These are phyloP conservation scores for Trametes sp. DNA, from an alignment of 1,284 basidiomycete genomes.

Conservation along the genomic window DNA sequence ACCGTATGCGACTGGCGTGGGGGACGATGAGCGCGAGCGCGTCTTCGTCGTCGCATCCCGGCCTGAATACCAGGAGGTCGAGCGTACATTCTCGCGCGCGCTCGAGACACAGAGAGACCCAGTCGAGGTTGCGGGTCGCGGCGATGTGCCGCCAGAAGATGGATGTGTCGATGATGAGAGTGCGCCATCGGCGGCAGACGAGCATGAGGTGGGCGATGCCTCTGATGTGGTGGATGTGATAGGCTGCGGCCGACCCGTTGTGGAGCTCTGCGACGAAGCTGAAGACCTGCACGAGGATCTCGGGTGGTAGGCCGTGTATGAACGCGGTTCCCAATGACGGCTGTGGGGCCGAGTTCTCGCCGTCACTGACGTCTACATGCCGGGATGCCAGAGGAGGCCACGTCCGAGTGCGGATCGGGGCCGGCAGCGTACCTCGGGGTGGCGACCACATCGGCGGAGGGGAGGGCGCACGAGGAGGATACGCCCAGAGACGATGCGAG, in stretches of 20 bases:
- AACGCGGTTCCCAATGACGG: no score
- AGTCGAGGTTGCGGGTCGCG: neutral
- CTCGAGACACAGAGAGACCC: neutral
- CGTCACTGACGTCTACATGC: neutral
- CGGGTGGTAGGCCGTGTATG: neutral
- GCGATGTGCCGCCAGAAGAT: neutral
- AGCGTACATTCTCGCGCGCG: neutral
- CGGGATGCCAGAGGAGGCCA: neutral
- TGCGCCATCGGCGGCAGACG: neutral
- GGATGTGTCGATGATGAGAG: neutral
- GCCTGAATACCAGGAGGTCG: neutral
- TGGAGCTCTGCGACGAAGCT: neutral
- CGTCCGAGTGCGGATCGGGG: neutral
- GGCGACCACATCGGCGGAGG: neutral
- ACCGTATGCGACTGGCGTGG: neutral
- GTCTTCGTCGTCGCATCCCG: neutral
- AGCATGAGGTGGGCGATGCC: neutral
- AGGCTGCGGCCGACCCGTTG: no score
- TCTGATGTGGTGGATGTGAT: neutral
- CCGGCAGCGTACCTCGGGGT: neutral
- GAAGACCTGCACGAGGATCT: neutral
- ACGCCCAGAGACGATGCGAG: neutral
- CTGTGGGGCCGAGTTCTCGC: no score
- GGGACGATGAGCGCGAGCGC: neutral
- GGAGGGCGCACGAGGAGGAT: neutral